These are phyloP conservation scores for Pythium dissotocum DNA, from an alignment of 352 stramenopile species.

Conservation along the genomic window DNA sequence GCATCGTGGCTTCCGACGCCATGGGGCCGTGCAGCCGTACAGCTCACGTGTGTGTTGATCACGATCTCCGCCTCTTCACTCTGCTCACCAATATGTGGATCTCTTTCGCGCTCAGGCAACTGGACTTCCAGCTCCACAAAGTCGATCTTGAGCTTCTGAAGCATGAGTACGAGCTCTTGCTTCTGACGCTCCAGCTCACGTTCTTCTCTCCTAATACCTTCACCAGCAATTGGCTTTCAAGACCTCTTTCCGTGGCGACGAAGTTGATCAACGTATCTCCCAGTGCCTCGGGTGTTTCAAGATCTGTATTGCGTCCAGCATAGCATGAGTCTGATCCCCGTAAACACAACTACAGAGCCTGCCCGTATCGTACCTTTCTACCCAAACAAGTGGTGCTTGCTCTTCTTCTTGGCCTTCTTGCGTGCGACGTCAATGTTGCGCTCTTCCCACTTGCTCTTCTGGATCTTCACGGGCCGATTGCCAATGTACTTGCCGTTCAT, in stretches of 20 bases:
- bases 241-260: slow-evolving; percentile 90
- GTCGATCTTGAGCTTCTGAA: slow-evolving; percentile 93
- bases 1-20: slow-evolving; percentile 85
- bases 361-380: background rate
- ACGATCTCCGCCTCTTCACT: slow-evolving; percentile 88
- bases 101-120: slow-evolving; percentile 85
- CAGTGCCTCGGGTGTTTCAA: no score
- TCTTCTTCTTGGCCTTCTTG: slow-evolving; percentile 89
- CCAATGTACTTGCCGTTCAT: slow-evolving; percentile 97
- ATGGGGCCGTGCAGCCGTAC: slow-evolving; percentile 68
- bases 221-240: slow-evolving; percentile 90
- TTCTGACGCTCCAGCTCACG: slow-evolving; percentile 88
- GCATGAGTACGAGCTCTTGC: slow-evolving; percentile 84
- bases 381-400: slow-evolving; percentile 80
- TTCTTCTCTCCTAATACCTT: slow-evolving; percentile 91
- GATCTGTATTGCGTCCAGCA: no score
- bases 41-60: slow-evolving; percentile 92
- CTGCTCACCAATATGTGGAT: slow-evolving; percentile 80
- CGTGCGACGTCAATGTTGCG: slow-evolving; percentile 90
- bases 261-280: slow-evolving; percentile 91
- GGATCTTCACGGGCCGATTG: slow-evolving; percentile 93
- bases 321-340: no score
- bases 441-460: slow-evolving; percentile 95
- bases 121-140: slow-evolving; percentile 88
- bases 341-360: no score